Percentiles rank a stretch among this genome's conserved stretches.
Evolutionary conservation across 2,329 filamentous ascomycete species (phyloP).

Genomic region (Calonectria pseudoturangicola): DNA sequence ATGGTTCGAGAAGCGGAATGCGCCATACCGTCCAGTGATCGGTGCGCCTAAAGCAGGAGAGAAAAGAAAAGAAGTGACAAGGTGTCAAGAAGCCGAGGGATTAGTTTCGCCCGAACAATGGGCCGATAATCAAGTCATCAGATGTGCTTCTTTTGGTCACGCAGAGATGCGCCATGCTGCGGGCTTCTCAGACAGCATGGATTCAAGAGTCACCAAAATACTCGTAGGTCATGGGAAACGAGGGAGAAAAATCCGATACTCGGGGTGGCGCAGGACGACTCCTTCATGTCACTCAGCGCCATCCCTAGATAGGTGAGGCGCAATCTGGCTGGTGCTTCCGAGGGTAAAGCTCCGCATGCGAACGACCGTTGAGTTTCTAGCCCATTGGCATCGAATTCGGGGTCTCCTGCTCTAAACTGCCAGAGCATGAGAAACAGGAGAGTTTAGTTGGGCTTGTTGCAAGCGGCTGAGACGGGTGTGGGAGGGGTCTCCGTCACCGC

Average conservation of each 20-base stretch:
- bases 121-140: slow-evolving; percentile 29
- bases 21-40: slow-evolving; percentile 30
- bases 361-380: slow-evolving; percentile 17
- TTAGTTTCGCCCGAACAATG: slow-evolving; percentile 15
- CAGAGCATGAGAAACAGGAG: not conserved
- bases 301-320: slow-evolving; percentile 18
- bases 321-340: slow-evolving; percentile 6
- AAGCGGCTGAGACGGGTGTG: slow-evolving; percentile 27
- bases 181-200: slow-evolving; percentile 10
- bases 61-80: slow-evolving; percentile 2
- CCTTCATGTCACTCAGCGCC: slow-evolving; percentile 19
- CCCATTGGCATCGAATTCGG: slow-evolving; percentile 12
- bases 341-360: slow-evolving; percentile 1
- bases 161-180: not conserved
- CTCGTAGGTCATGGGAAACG: slow-evolving; percentile 23
- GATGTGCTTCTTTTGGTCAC: slow-evolving; percentile 20
- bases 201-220: not conserved
- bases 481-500: slow-evolving; percentile 31
- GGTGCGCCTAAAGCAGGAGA: not conserved
- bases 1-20: slow-evolving; percentile 30
- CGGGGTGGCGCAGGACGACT: slow-evolving; percentile 16
- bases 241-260: slow-evolving; percentile 29
- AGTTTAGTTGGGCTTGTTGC: slow-evolving; percentile 18
- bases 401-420: slow-evolving; percentile 10
- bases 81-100: slow-evolving; percentile 16